Conservation (phyloP, 768 basidiomycete species). For the Mycena crocata region DNA sequence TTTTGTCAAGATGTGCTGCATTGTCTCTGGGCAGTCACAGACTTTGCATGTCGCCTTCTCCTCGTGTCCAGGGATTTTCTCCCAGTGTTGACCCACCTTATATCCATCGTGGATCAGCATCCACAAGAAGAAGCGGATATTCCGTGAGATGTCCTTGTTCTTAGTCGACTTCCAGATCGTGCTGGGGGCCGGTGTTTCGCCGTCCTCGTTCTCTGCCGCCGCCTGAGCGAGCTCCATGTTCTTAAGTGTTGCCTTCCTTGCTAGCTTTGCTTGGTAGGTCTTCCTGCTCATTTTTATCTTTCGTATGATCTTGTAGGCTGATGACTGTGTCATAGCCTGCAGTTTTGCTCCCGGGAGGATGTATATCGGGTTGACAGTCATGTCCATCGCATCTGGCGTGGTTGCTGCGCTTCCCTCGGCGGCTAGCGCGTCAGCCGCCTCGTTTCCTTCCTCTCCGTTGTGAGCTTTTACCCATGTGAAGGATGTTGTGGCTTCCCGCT, state of each 20-base stretch:
- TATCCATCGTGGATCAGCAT: conserved; percentile 36
- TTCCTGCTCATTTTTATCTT: background rate
- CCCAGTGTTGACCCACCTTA: conserved; percentile 33
- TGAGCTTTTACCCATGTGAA: conserved; percentile 46
- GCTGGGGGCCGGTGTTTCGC: background rate
- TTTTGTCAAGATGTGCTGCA: conserved; percentile 27
- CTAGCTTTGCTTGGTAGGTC: background rate
- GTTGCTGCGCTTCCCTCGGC: conserved; percentile 23
- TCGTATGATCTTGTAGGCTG: conserved; percentile 23
- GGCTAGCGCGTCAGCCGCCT: conserved; percentile 39
- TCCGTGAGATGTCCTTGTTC: conserved; percentile 22
- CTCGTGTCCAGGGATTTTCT: conserved; percentile 6
- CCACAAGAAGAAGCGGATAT: conserved; percentile 35
- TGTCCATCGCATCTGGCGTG: conserved; percentile 13
- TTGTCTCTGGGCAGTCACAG: no score
- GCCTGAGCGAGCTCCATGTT: background rate
- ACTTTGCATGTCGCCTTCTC: conserved; percentile 2
- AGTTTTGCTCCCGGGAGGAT: conserved; percentile 32
- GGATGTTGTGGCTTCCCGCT: conserved; percentile 20
- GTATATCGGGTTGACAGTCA: background rate
- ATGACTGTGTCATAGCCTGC: conserved; percentile 28
- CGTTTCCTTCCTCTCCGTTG: conserved; percentile 33
- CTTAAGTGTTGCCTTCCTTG: background rate
- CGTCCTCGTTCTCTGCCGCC: background rate
- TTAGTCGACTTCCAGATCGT: background rate